A percentile compares a stretch with the other conserved stretches of the same genome.
These are phyloP conservation scores for Lecanicillium sp. DNA, from an alignment of 2,329 filamentous ascomycete genomes.

Conservation along the genomic window DNA sequence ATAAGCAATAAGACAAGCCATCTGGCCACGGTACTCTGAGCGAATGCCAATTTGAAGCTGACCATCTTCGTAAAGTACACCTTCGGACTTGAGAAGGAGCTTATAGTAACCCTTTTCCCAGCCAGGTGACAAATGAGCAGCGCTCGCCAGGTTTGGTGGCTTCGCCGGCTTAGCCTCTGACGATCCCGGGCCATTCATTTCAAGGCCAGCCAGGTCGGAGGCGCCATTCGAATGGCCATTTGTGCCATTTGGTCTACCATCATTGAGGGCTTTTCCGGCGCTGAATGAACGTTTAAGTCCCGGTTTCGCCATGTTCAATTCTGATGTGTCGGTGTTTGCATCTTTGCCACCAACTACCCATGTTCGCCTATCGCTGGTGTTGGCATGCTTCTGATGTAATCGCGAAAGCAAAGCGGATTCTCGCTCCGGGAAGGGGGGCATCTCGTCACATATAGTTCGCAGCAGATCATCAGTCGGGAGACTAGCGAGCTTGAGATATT, in stretches of 20 bases:
- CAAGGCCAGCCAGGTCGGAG: slow-evolving; percentile 71
- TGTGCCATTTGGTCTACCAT: slow-evolving; percentile 29
- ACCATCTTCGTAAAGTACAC: slow-evolving; percentile 87
- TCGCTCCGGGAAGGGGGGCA: slow-evolving; percentile 95
- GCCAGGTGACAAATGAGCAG: slow-evolving; percentile 84
- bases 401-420: slow-evolving; percentile 86
- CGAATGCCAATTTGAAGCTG: slow-evolving; percentile 89
- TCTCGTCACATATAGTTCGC: slow-evolving; percentile 92
- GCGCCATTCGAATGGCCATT: slow-evolving; percentile 38
- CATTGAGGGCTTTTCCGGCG: slow-evolving; percentile 34
- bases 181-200: slow-evolving; percentile 55
- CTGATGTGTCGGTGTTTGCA: slow-evolving; percentile 73
- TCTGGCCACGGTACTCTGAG: slow-evolving; percentile 90
- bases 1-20: slow-evolving; percentile 92
- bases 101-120: slow-evolving; percentile 89
- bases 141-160: slow-evolving; percentile 79
- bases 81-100: slow-evolving; percentile 71
- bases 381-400: slow-evolving; percentile 88
- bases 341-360: slow-evolving; percentile 98
- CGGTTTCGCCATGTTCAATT: slow-evolving; percentile 73
- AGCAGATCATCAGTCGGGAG: slow-evolving; percentile 85
- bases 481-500: slow-evolving; percentile 80
- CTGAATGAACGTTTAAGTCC: slow-evolving; percentile 84
- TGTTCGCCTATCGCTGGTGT: slow-evolving; percentile 88
- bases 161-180: slow-evolving; percentile 50